phyloP scores from a whole-genome alignment of 345 rosid genomes.

The Isatis tinctoria region DNA sequence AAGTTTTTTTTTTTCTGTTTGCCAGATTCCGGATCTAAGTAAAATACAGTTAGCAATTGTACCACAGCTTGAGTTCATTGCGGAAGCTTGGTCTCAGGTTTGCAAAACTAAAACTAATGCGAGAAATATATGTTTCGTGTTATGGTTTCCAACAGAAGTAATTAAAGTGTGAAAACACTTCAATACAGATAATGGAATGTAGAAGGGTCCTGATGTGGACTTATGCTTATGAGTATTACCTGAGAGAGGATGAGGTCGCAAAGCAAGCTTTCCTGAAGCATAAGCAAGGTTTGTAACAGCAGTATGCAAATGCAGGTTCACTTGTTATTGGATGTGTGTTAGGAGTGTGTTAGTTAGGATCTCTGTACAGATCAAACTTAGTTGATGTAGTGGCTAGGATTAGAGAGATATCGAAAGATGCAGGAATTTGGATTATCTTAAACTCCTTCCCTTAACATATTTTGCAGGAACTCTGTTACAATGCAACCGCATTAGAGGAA shows the following conservation, averaged over 20 bases:
- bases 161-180: conserved; percentile 23
- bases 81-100: conserved; percentile 73
- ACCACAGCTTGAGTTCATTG: conserved; percentile 69
- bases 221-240: conserved; percentile 71
- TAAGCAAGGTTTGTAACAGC: conserved; percentile 47
- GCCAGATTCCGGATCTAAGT: conserved; percentile 48
- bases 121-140: background rate
- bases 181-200: conserved; percentile 56
- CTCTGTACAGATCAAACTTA: too few relatives aligned
- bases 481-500: too few relatives aligned
- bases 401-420: too few relatives aligned
- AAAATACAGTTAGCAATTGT: conserved; percentile 51
- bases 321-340: too few relatives aligned
- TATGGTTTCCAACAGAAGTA: background rate
- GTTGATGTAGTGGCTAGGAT: too few relatives aligned
- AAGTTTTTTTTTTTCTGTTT: background rate
- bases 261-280: conserved; percentile 61
- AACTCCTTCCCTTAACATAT: too few relatives aligned
- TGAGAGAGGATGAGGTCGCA: conserved; percentile 51
- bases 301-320: background rate
- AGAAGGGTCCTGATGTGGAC: conserved; percentile 79
- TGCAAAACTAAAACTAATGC: conserved; percentile 21
- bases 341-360: too few relatives aligned
- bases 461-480: too few relatives aligned
- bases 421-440: too few relatives aligned